Percentiles rank a stretch among this genome's conserved stretches.
These are phyloP conservation scores for Carallia pectinifolia DNA, from an alignment of 345 rosid species.

Conservation along the genomic window DNA sequence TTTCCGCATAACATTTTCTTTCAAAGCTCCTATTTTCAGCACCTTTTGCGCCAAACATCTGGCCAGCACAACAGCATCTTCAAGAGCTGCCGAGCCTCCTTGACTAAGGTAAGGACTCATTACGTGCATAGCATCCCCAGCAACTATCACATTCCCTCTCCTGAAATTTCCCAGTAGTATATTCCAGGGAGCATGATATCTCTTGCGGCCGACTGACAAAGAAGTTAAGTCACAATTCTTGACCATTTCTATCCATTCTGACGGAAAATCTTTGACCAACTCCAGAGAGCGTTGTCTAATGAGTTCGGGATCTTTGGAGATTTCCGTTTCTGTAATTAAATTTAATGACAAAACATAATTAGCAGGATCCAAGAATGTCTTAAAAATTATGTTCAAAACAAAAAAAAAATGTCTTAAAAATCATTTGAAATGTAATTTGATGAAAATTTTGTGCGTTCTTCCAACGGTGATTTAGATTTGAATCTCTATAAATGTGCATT, in stretches of 20 bases:
- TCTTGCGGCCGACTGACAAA: slow-evolving; percentile 34
- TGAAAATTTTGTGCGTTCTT: too few species aligned
- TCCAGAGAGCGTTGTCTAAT: slow-evolving; percentile 27
- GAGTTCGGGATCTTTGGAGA: slow-evolving; percentile 30
- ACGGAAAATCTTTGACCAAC: slow-evolving; percentile 32
- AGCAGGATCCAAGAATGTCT: background rate
- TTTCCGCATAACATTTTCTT: background rate
- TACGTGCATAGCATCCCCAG: slow-evolving; percentile 52
- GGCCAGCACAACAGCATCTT: slow-evolving; percentile 53
- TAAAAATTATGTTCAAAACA: background rate
- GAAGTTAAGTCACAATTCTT: slow-evolving; percentile 30
- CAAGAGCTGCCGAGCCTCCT: slow-evolving; percentile 48
- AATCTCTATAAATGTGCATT: too few species aligned
- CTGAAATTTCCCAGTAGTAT: slow-evolving; percentile 34
- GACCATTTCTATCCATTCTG: slow-evolving; percentile 42
- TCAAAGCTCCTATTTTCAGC: background rate
- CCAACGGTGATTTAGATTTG: too few species aligned
- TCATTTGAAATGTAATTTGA: too few species aligned
- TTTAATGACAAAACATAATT: background rate
- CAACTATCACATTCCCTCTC: slow-evolving; percentile 46
- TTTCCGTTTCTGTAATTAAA: slow-evolving; percentile 11
- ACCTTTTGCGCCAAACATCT: slow-evolving; percentile 40
- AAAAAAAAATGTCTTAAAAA: too few species aligned
- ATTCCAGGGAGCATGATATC: slow-evolving; percentile 46
- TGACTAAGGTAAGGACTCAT: slow-evolving; percentile 57